These are phyloP conservation scores for Xerocomellus intermedius DNA, from an alignment of 768 basidiomycete genomes.

Conservation along the genomic window DNA sequence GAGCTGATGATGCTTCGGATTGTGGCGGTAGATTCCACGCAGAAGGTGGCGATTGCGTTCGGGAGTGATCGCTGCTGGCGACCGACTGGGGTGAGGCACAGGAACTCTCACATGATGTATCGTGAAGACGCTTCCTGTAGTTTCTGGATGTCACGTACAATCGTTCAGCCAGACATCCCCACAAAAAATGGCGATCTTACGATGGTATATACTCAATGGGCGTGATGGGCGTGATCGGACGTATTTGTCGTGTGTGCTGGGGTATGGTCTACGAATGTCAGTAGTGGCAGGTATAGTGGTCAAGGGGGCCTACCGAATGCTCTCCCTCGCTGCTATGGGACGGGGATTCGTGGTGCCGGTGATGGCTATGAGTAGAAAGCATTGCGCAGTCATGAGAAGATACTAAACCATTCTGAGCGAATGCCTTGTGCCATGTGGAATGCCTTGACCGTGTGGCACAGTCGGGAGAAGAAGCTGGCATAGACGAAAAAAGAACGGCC, in stretches of 20 bases:
- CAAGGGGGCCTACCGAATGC: slow-evolving; percentile 23
- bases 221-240: slow-evolving; percentile 37
- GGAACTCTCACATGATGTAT: slow-evolving; percentile 30
- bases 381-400: slow-evolving; percentile 36
- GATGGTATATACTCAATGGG: slow-evolving; percentile 34
- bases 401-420: slow-evolving; percentile 38
- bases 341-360: slow-evolving; percentile 23
- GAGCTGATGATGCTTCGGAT: slow-evolving; percentile 32
- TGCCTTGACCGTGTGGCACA: slow-evolving; percentile 29
- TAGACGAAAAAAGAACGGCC: slow-evolving; percentile 24
- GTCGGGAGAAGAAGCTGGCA: slow-evolving; percentile 31
- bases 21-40: slow-evolving; percentile 39
- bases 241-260: slow-evolving; percentile 31
- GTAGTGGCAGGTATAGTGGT: slow-evolving; percentile 2
- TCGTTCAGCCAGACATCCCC: slow-evolving; percentile 12
- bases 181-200: slow-evolving; percentile 22
- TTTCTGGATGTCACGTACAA: slow-evolving; percentile 20
- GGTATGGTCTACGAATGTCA: slow-evolving; percentile 14
- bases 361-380: slow-evolving; percentile 32
- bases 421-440: slow-evolving; percentile 36
- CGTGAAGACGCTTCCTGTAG: slow-evolving; percentile 33
- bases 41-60: slow-evolving; percentile 46
- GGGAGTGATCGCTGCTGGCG: slow-evolving; percentile 46
- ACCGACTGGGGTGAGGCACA: slow-evolving; percentile 33
- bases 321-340: slow-evolving; percentile 28